A percentile compares a stretch with the other conserved stretches of the same genome.
phyloP scores from a whole-genome alignment of 2,329 filamentous ascomycete genomes.

The Rutstroemia sp. region DNA sequence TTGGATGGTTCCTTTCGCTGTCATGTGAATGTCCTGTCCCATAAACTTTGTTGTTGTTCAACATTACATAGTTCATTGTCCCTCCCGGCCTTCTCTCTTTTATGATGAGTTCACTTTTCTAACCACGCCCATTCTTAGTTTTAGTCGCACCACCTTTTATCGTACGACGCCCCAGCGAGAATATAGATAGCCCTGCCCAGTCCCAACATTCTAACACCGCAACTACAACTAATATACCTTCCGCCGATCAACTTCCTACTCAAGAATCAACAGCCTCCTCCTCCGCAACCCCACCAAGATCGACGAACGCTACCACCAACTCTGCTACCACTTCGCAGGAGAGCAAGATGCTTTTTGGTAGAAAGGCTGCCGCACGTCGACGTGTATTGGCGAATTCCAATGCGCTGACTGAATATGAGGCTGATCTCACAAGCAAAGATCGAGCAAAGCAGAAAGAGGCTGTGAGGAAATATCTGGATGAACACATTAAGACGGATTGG shows the following conservation, averaged over 20 bases:
- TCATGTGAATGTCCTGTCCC: constrained; percentile 1
- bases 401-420: constrained; percentile 42
- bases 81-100: background rate
- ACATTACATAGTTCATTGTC: too few relatives aligned
- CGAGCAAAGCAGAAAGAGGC: constrained; percentile 57
- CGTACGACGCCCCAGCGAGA: constrained; percentile 4
- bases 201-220: constrained; percentile 6
- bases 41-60: too few relatives aligned
- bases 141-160: constrained; percentile 7
- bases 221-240: constrained; percentile 1
- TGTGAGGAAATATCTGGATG: constrained; percentile 46
- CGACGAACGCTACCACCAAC: constrained; percentile 9
- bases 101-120: background rate
- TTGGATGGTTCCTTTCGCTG: background rate
- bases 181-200: background rate
- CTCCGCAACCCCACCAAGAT: constrained; percentile 5
- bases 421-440: constrained; percentile 54
- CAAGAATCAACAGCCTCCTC: constrained; percentile 6
- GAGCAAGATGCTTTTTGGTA: constrained; percentile 22
- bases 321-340: constrained; percentile 5
- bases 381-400: constrained; percentile 27
- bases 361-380: constrained; percentile 14
- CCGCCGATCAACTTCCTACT: constrained; percentile 1
- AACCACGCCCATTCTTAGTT: background rate
- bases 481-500: constrained; percentile 54